Evolutionary conservation across 768 basidiomycete genomes (phyloP), one percentile per base, ranked within the genome.

Genomic region (Mycena maculata): DNA sequence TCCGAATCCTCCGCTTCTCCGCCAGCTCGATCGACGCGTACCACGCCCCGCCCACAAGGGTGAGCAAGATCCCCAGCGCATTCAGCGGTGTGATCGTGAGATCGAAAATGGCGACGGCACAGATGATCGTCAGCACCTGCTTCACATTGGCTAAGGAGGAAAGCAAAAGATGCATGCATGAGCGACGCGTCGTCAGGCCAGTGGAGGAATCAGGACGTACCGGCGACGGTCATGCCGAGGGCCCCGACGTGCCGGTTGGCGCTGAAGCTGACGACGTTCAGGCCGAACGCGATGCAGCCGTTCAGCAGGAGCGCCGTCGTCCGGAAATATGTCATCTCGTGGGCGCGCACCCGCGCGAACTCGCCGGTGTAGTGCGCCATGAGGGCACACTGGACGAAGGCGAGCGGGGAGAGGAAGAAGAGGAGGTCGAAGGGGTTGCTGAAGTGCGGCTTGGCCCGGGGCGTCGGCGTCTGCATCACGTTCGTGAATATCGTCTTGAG

Each of bases 181-280:
- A 67, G 39, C 33, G n/a, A 13, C 38, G 7, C 59, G 74, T 50
- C 69, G 72, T 38, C 58, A 38, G 22, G 23, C 39, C 4, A 4
- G 15, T 16, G 27, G 33, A 25, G 55, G 52, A 23, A 45, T 13
- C 30, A 33, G n/a, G 0, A 53, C 25, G 57, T 65, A 93, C 91
- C 92, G 65, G 94, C 93, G 50, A 97, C 95, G 12, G 92, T 94
- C 92, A 96, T 97, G 50, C 91, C 92, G 69, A 97, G 76, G 15
- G 95, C 90, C 2, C 96, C 95, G 0, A 94, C 90, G 75, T 92
- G 90, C 78, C 91, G 91, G 80, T 99, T 99, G n/a, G 98, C 94
- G 42, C 93, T 93, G 75, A 99, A 98, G 76, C 92, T 94, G 62
- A 98, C 93, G 3, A 98, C 89, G 72, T 99, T 99, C 56, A 99